Evolutionary conservation across 305 asterid species (phyloP).

Genomic region (Solanum hybrid): DNA sequence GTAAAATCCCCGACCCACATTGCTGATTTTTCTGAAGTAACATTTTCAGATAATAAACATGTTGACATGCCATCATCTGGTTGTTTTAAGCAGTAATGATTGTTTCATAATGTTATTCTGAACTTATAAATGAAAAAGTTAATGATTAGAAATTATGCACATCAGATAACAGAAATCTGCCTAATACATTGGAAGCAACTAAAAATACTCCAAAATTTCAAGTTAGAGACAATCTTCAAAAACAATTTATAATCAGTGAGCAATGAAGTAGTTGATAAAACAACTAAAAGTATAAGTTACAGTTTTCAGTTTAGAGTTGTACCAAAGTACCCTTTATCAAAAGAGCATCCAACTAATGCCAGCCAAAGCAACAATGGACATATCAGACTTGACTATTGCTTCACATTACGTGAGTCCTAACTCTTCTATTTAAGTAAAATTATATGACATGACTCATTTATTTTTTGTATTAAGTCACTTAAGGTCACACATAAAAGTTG

Average conservation of each 20-base stretch:
- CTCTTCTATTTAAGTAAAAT: not conserved
- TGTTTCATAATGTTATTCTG: not conserved
- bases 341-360: not conserved
- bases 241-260: not conserved
- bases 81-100: not conserved
- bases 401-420: not conserved
- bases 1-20: not conserved
- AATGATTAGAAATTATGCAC: not conserved
- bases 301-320: not conserved
- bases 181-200: not conserved
- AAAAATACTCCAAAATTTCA: not conserved
- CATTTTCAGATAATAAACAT: not conserved
- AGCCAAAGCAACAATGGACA: not conserved
- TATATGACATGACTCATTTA: not conserved
- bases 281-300: not conserved
- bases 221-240: not conserved
- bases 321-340: not conserved
- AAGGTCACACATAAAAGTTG: not conserved
- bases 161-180: not conserved
- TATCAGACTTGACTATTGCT: not conserved
- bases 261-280: not conserved
- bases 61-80: not conserved
- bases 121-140: not conserved
- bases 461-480: not conserved
- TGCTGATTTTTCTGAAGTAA: not conserved